These are phyloP conservation scores for Fomitopsis schrenkii DNA, from an alignment of 1,284 basidiomycete genomes.

Conservation along the genomic window DNA sequence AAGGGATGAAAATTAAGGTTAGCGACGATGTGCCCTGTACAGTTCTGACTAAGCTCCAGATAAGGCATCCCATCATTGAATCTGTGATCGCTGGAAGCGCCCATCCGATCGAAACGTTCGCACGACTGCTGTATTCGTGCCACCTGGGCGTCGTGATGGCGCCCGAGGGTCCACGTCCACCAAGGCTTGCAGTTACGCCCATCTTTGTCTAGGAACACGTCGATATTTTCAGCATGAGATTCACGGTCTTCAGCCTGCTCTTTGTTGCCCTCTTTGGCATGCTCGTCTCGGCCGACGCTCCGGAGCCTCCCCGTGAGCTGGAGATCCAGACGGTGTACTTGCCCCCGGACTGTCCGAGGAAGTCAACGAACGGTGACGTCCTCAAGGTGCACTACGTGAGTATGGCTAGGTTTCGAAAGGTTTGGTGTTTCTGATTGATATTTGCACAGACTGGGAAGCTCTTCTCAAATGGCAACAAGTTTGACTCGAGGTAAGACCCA, in stretches of 20 bases:
- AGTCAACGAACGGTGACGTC: slow-evolving; percentile 60
- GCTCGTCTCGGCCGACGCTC: slow-evolving; percentile 30
- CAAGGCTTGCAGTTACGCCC: neutral
- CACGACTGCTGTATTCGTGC: slow-evolving; percentile 13
- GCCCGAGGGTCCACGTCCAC: neutral
- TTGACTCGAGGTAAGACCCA: slow-evolving; percentile 70
- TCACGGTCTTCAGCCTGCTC: slow-evolving; percentile 23
- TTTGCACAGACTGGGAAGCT: slow-evolving; percentile 65
- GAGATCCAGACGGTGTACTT: slow-evolving; percentile 55
- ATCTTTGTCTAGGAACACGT: neutral
- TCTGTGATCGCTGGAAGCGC: neutral
- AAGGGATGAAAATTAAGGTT: slow-evolving; percentile 33
- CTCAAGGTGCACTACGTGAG: slow-evolving; percentile 79
- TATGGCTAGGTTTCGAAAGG: slow-evolving; percentile 11
- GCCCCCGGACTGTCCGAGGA: slow-evolving; percentile 56
- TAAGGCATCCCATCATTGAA: slow-evolving; percentile 4
- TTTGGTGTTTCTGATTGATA: neutral
- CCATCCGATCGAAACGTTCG: slow-evolving; percentile 1
- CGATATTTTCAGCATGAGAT: slow-evolving; percentile 10
- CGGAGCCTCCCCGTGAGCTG: slow-evolving; percentile 50
- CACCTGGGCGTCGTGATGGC: neutral
- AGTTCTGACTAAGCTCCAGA: slow-evolving; percentile 34
- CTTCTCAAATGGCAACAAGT: slow-evolving; percentile 69
- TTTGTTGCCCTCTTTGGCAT: slow-evolving; percentile 37
- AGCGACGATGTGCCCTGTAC: slow-evolving; percentile 26